Conservation (phyloP, 768 basidiomycete species). For the Leucocoprinus sp. region DNA sequence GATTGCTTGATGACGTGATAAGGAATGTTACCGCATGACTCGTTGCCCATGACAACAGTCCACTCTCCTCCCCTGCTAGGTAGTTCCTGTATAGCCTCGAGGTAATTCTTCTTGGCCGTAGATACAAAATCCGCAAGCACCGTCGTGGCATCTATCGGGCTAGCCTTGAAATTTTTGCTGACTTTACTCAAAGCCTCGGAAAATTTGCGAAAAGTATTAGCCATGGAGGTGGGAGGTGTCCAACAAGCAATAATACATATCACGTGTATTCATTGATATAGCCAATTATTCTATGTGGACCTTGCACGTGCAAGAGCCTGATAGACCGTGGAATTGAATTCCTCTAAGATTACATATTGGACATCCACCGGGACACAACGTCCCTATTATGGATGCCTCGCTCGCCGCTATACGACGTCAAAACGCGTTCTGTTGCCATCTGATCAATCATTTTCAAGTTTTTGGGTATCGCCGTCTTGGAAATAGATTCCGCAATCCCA, state of each 20-base stretch:
- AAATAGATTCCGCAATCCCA: slow-evolving; percentile 37
- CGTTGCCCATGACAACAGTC: slow-evolving; percentile 91
- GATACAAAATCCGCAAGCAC: slow-evolving; percentile 24
- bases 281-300: not conserved
- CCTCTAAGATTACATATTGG: slow-evolving; percentile 15
- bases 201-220: slow-evolving; percentile 26
- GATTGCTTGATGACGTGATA: slow-evolving; percentile 12
- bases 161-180: slow-evolving; percentile 17
- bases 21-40: slow-evolving; percentile 71
- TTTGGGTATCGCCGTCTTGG: slow-evolving; percentile 50
- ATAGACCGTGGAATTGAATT: not conserved
- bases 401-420: slow-evolving; percentile 50
- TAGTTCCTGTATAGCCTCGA: slow-evolving; percentile 40
- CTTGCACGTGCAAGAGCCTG: no score
- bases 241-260: not conserved
- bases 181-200: slow-evolving; percentile 26
- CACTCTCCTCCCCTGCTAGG: slow-evolving; percentile 48
- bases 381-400: slow-evolving; percentile 33
- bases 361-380: slow-evolving; percentile 40
- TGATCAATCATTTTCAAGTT: slow-evolving; percentile 55
- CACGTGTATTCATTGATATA: slow-evolving; percentile 5
- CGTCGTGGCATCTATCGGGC: slow-evolving; percentile 13
- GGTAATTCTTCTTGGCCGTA: slow-evolving; percentile 48
- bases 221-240: slow-evolving; percentile 11
- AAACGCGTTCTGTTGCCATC: slow-evolving; percentile 63